These are phyloP conservation scores for Hypoxylon intermedium DNA, from an alignment of 495 filamentous ascomycete species.

Conservation along the genomic window DNA sequence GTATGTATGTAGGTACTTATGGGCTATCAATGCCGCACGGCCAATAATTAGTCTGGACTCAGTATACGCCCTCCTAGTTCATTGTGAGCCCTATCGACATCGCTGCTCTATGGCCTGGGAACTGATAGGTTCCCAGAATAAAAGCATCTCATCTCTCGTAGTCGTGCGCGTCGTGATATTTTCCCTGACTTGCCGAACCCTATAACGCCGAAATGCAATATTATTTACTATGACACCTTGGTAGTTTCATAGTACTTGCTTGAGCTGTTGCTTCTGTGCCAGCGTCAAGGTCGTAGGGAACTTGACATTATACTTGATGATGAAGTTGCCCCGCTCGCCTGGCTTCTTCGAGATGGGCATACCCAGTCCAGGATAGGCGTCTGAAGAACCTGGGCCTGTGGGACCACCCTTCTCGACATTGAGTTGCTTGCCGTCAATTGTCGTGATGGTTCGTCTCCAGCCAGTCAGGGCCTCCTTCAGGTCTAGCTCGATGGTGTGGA, in stretches of 20 bases:
- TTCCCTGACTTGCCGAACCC: slow-evolving; percentile 15
- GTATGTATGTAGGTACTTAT: no score
- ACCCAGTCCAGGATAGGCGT: slow-evolving; percentile 81
- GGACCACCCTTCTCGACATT: slow-evolving; percentile 78
- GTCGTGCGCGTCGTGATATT: slow-evolving; percentile 30
- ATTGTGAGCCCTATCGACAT: no score
- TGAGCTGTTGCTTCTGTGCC: slow-evolving; percentile 78
- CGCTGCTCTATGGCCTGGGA: no score
- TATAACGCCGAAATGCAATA: slow-evolving; percentile 37
- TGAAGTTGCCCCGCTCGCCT: slow-evolving; percentile 79
- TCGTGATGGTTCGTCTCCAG: slow-evolving; percentile 88
- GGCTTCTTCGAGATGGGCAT: slow-evolving; percentile 94
- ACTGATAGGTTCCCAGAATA: no score
- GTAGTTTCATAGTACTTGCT: slow-evolving; percentile 67
- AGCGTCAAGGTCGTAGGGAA: slow-evolving; percentile 80
- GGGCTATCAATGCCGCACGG: no score
- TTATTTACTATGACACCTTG: background rate
- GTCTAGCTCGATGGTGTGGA: slow-evolving; percentile 75
- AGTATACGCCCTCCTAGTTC: no score
- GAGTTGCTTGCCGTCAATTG: slow-evolving; percentile 89
- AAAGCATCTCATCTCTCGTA: slow-evolving; percentile 19
- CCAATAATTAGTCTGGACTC: no score
- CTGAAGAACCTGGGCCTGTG: slow-evolving; percentile 79
- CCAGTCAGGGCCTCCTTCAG: slow-evolving; percentile 98
- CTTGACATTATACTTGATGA: slow-evolving; percentile 89